A percentile compares a stretch with the other conserved stretches of the same genome.
phyloP scores from a whole-genome alignment of 306 rosid genomes.

The Purshia tridentata region DNA sequence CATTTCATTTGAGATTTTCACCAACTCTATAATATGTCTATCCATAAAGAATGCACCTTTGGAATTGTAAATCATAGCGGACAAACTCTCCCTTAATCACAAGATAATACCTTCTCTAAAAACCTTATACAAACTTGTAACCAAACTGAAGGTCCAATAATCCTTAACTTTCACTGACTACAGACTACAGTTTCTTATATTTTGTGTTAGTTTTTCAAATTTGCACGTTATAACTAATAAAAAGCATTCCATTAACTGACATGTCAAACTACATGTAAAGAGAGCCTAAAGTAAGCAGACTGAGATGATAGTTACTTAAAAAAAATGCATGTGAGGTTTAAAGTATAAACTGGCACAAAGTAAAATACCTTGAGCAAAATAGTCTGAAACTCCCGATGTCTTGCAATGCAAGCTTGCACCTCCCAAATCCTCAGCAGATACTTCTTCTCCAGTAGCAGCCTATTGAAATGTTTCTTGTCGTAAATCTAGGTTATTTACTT shows the following conservation, averaged over 20 bases:
- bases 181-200: neutral
- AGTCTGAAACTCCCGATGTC: constrained; percentile 91
- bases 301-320: constrained; percentile 4
- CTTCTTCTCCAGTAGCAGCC: constrained; percentile 99
- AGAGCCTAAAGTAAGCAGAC: neutral
- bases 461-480: constrained; percentile 36
- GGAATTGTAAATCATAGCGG: neutral
- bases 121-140: neutral
- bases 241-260: neutral
- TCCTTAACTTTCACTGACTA: neutral
- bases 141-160: neutral
- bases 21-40: neutral
- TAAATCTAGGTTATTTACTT: constrained; percentile 11
- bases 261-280: neutral
- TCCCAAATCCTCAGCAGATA: constrained; percentile 91
- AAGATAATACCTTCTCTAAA: neutral
- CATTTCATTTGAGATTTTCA: neutral
- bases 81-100: neutral
- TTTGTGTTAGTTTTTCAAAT: neutral
- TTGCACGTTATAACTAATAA: neutral
- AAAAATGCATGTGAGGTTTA: neutral
- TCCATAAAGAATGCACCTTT: neutral
- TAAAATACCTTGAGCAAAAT: constrained; percentile 86
- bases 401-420: constrained; percentile 93
- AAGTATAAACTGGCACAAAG: constrained; percentile 7